Base-by-base conservation (phyloP, 75 land plant genomes). In the Larix kaempferi region DNA sequence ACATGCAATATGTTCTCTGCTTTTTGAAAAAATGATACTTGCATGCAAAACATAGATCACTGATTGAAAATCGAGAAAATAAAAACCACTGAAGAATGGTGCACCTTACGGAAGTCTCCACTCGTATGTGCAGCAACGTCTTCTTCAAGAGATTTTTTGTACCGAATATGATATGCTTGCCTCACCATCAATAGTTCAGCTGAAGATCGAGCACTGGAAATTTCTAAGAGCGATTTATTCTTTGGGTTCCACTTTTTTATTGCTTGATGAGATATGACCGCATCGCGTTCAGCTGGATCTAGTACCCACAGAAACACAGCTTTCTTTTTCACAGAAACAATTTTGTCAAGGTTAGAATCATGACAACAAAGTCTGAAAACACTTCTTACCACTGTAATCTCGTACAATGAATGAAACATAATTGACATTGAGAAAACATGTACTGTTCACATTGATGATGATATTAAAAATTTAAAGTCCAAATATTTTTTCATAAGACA, bases 281-380 rank as follows among this genome's bases (percentile, higher is more conserved):
- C 96, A 76, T 93, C 96, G 64, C 94, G 81, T 57, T 93, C 95
- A 78, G 90, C 94, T 33, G 96, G 92, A 75, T 90, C 88, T 86
- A 84, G 83, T 29, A 84, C 78, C 94, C 94, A 92, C 2, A 84
- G 85, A 66, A 88, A 83, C 54, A 88, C 75, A 21, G 88, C 86
- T 67, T 83, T 81, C 98, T 94, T 73, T 77, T 56, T 17, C 25
- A 19, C 74, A 79, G 5, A 78, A 55, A 60, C 12, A 67, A 19
- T 0, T 59, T 59, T 23, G 23, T 26, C 35, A 74, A 74, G 8
- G 73, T 69, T 69, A 69, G 52, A 69, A 11, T n/a, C 49, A 39
- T 69, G 23, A 69, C 27, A 21, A 79, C 82, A 60, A 16, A 8
- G 37, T 60, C 74, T 60, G 72, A 76, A 17, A 11, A 19, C 6